Conservation (phyloP, 345 rosid species). For the Mallotus nudiflorus region DNA sequence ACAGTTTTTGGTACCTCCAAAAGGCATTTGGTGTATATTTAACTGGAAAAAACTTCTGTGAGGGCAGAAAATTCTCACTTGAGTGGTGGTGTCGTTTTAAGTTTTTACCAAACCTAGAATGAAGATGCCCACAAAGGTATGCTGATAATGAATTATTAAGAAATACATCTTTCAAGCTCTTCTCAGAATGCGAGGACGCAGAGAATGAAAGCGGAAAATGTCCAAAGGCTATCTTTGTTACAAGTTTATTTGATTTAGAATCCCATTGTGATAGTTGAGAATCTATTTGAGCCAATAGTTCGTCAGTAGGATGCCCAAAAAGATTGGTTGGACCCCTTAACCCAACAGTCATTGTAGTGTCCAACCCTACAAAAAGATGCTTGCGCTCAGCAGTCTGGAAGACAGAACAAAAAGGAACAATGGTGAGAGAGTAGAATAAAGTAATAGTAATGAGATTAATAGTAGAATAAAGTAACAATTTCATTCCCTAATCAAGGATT, state of each 20-base stretch:
- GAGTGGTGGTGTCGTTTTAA: slow-evolving; percentile 75
- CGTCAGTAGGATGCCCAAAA: slow-evolving; percentile 89
- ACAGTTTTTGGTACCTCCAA: slow-evolving; percentile 47
- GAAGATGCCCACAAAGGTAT: slow-evolving; percentile 92
- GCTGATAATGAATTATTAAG: slow-evolving; percentile 84
- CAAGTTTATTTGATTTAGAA: slow-evolving; percentile 48
- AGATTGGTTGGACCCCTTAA: slow-evolving; percentile 95
- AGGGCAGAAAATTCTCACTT: slow-evolving; percentile 34
- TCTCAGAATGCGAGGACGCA: slow-evolving; percentile 54
- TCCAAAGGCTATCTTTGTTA: slow-evolving; percentile 83
- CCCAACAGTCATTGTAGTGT: slow-evolving; percentile 74
- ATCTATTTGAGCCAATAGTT: slow-evolving; percentile 61
- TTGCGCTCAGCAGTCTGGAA: slow-evolving; percentile 58
- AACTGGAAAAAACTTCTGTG: slow-evolving; percentile 62
- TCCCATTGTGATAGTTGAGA: slow-evolving; percentile 77
- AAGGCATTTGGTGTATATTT: slow-evolving; percentile 55
- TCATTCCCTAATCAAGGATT: background rate
- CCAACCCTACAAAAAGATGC: slow-evolving; percentile 85
- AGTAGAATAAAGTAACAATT: background rate
- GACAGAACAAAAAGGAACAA: slow-evolving; percentile 21
- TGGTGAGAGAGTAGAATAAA: slow-evolving; percentile 2
- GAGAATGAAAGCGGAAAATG: slow-evolving; percentile 93
- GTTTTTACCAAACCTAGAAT: slow-evolving; percentile 78
- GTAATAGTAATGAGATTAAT: background rate
- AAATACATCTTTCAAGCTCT: slow-evolving; percentile 71